Evolutionary conservation across 305 asterid genomes (phyloP).

Genomic region (Rubia peregrina): DNA sequence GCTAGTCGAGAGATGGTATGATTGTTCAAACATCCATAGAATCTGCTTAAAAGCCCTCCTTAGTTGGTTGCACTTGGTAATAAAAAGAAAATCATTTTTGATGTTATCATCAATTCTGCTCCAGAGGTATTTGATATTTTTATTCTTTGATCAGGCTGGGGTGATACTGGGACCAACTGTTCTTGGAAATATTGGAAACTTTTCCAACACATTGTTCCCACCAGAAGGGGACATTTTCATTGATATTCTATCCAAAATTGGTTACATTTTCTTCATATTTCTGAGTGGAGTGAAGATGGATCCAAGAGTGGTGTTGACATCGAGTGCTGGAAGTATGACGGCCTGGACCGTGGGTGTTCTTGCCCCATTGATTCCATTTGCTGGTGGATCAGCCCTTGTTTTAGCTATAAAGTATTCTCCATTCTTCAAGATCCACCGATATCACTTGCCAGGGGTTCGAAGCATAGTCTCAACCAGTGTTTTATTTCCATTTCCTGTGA

Average conservation of each 20-base stretch:
- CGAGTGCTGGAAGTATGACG: constrained; percentile 41
- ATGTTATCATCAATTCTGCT: background rate
- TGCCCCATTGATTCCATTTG: constrained; percentile 43
- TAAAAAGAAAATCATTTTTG: no score
- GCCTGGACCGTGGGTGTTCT: constrained; percentile 78
- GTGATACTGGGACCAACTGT: constrained; percentile 66
- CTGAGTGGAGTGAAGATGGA: constrained; percentile 88
- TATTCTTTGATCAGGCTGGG: constrained; percentile 51
- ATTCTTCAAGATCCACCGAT: background rate
- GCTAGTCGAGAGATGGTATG: no score
- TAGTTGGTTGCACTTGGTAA: background rate
- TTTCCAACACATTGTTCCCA: constrained; percentile 40
- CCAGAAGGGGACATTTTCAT: constrained; percentile 50
- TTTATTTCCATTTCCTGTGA: constrained; percentile 65
- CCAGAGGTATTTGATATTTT: background rate
- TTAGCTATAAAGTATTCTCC: background rate
- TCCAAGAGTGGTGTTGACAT: constrained; percentile 50
- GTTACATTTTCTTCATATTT: constrained; percentile 70
- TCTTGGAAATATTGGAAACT: constrained; percentile 33
- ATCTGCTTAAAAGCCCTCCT: background rate
- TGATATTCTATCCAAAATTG: constrained; percentile 61
- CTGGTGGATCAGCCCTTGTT: constrained; percentile 18
- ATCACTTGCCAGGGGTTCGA: constrained; percentile 24
- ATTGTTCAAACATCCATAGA: background rate
- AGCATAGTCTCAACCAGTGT: constrained; percentile 40